Base-by-base conservation (phyloP, 495 filamentous ascomycete genomes). In the Penicillium tannophilum region DNA sequence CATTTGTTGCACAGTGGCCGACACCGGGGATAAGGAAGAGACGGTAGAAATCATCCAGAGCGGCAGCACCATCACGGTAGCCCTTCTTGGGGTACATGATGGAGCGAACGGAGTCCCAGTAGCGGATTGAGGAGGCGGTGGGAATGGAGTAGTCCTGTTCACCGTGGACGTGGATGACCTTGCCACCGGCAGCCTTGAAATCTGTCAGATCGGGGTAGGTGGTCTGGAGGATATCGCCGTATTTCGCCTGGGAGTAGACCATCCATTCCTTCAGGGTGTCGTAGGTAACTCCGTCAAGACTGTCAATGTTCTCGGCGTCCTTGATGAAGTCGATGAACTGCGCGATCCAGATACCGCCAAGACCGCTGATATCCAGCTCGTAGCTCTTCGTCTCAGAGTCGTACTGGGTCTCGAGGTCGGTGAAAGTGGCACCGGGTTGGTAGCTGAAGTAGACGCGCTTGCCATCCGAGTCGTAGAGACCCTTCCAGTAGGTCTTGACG, bases 21-120 rank as follows among this genome's bases (percentile, higher is more conserved):
- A 76, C 82, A n/a, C 82, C 81, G 3, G 83, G 79, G 9, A 84
- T 66, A 1, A 84, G 58, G 64, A 73, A 84, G 20, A 84, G 60
- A n/a, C 71, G 75, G 63, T 84, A 81, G 69, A 75, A 86, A 12
- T 80, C 81, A 24, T 72, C 64, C 51, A 84, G 56, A 28, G 71
- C 70, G 12, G 65, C 52, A 39, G 62, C 65, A 46, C 75, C 68
- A n/a, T 72, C 66, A 26, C 73, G 73, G 58, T 65, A 76, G 11
- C 59, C 56, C 3, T 76, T 55, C 14, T 63, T 52, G 0, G 76
- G 75, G 60, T 80, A 83, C 82, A 83, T 85, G 49, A 73, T 64
- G 8, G 59, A 64, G 12, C 79, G 71, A 14, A 85, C 82, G 4
- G 79, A 72, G 36, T 85, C 79, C 54, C 74, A 73, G 55, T 79